Base-by-base conservation (phyloP, 345 rosid genomes). In the Hirschfeldia incana region DNA sequence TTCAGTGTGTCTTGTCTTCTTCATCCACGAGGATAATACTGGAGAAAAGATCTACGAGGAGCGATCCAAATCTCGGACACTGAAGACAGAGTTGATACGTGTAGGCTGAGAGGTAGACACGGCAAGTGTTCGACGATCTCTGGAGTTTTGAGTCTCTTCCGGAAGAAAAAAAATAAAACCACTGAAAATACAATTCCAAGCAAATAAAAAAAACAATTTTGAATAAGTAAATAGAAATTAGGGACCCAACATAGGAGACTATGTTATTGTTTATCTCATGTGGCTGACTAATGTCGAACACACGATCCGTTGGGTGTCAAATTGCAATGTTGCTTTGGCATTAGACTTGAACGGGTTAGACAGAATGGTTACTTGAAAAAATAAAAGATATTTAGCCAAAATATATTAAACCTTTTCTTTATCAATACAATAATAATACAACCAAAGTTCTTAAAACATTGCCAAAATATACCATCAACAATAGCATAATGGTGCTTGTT, bases 1-100 rank as follows among this genome's bases (percentile, higher is more conserved):
- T 67, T 26, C 17, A 36, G 46, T 44, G 67, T 68, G 34, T 60
- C 69, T 44, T 12, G 53, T 12, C n/a, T 69, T n/a, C 69, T 63
- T 49, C 61, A 17, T 32, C 53, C 33, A 30, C 21, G 21, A 21
- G 21, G 21, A 29, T 3, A 8, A 3, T 28, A 49, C 8, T 74
- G 13, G 53, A 33, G 26, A 7, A 51, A 12, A 17, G 53, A 74
- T 46, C 5, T 6, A 63, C 49, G 33, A 58, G 21, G 26, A 36
- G 46, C 21, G 69, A 74, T 32, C 33, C 63, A 49, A 30, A 7
- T 46, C 4, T 74, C 65, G 0, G 61, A 32, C 62, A 28, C 11
- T 29, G 17, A 72, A 26, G 62, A 29, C 33, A 33, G 34, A 60
- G 44, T 44, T 27, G 21, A 29, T 42, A 42, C 60, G 37, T 27